These are phyloP conservation scores for Tetratostichococcus sp. DNA, from an alignment of 139 green algal genomes.

Conservation along the genomic window DNA sequence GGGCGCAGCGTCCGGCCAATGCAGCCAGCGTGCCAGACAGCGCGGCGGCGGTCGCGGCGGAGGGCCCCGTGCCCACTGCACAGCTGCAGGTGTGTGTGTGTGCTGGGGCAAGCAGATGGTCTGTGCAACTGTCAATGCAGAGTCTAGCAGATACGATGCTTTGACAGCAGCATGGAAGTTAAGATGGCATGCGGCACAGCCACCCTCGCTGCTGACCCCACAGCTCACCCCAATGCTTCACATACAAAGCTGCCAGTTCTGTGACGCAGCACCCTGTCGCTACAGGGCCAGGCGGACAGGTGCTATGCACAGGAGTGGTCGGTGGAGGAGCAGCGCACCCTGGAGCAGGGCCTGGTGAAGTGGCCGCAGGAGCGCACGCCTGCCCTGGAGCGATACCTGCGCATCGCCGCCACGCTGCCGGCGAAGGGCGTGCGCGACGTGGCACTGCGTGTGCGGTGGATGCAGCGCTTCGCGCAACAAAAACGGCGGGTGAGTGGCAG, in stretches of 20 bases:
- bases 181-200: no score
- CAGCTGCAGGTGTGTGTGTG: background rate
- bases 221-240: no score
- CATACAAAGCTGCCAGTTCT: no score
- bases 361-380: constrained; percentile 35
- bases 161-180: no score
- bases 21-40: background rate
- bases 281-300: background rate
- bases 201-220: no score
- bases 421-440: constrained; percentile 69
- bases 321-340: constrained; percentile 47
- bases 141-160: no score
- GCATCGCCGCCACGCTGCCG: constrained; percentile 48
- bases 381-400: constrained; percentile 56
- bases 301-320: constrained; percentile 39
- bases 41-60: no score
- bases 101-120: no score
- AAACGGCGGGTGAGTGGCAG: background rate
- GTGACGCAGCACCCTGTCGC: no score
- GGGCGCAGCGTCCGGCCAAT: background rate
- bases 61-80: background rate
- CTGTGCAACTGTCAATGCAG: no score
- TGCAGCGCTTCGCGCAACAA: constrained; percentile 7
- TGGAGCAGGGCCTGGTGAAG: constrained; percentile 44
- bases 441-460: constrained; percentile 61